Evolutionary conservation across 2,329 filamentous ascomycete species (phyloP).

Genomic region (Aotearoamyces nothofagi): DNA sequence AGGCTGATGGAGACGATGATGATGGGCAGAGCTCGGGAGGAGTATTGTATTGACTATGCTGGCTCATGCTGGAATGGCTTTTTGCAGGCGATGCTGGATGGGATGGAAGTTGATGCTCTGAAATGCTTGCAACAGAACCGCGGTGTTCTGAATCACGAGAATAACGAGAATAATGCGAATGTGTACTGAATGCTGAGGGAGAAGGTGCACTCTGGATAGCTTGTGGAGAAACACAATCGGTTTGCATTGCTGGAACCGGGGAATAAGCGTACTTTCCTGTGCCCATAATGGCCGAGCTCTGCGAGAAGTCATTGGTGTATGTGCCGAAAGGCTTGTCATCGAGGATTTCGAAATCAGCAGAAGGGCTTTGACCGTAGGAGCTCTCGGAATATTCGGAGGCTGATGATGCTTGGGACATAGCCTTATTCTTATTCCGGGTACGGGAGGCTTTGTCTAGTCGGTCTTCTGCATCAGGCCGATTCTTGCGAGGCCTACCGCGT

Average conservation of each 20-base stretch:
- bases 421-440: constrained; percentile 37
- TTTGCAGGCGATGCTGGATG: constrained; percentile 32
- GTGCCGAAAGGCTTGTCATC: constrained; percentile 20
- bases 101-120: constrained; percentile 15
- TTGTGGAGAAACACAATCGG: constrained; percentile 17
- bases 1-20: constrained; percentile 34
- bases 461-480: constrained; percentile 33
- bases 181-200: constrained; percentile 13
- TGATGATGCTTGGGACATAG: constrained; percentile 27
- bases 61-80: constrained; percentile 20
- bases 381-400: constrained; percentile 41
- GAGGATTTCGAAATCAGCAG: constrained; percentile 26
- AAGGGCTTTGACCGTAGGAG: constrained; percentile 37
- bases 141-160: constrained; percentile 5
- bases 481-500: constrained; percentile 49
- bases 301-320: constrained; percentile 21
- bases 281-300: constrained; percentile 19
- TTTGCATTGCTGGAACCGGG: constrained; percentile 8
- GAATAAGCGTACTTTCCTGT: constrained; percentile 22
- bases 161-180: constrained; percentile 10
- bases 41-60: constrained; percentile 35
- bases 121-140: constrained; percentile 6
- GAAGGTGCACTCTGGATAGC: constrained; percentile 14
- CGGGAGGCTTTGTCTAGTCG: constrained; percentile 40
- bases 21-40: constrained; percentile 46